A percentile compares a stretch with the other conserved stretches of the same genome.
These are phyloP conservation scores for Coffea eugenioides DNA, from an alignment of 257 asterid species.

Conservation along the genomic window DNA sequence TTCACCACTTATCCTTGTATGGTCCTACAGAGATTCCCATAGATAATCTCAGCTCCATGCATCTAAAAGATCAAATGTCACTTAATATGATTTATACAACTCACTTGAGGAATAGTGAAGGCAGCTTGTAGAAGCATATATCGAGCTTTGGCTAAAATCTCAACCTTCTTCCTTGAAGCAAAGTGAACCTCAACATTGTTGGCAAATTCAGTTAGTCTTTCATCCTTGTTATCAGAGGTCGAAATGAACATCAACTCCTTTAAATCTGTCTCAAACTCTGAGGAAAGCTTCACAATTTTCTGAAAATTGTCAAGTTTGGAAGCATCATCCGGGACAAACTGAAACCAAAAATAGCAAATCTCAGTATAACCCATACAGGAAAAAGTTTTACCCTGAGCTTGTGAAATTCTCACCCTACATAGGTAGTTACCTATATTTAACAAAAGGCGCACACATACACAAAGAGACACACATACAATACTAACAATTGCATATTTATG, in stretches of 20 bases:
- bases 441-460: background rate
- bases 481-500: background rate
- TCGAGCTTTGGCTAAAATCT: constrained; percentile 87
- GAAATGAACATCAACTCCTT: constrained; percentile 73
- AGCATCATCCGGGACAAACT: constrained; percentile 96
- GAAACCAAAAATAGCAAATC: constrained; percentile 30
- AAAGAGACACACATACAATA: background rate
- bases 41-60: constrained; percentile 10
- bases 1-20: constrained; percentile 29
- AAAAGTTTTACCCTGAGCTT: too few relatives aligned
- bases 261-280: constrained; percentile 72
- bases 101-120: constrained; percentile 78
- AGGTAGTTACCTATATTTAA: background rate
- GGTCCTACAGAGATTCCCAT: constrained; percentile 40
- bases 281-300: constrained; percentile 65
- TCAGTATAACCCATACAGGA: background rate
- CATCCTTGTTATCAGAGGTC: constrained; percentile 64
- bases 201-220: constrained; percentile 73
- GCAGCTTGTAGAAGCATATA: constrained; percentile 63
- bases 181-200: constrained; percentile 94
- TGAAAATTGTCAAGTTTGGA: constrained; percentile 92
- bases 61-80: background rate
- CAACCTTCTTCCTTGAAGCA: constrained; percentile 82
- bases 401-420: background rate
- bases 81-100: constrained; percentile 17